Conservation (phyloP, 2,329 filamentous ascomycete species). For the Gyromitra esculenta region DNA sequence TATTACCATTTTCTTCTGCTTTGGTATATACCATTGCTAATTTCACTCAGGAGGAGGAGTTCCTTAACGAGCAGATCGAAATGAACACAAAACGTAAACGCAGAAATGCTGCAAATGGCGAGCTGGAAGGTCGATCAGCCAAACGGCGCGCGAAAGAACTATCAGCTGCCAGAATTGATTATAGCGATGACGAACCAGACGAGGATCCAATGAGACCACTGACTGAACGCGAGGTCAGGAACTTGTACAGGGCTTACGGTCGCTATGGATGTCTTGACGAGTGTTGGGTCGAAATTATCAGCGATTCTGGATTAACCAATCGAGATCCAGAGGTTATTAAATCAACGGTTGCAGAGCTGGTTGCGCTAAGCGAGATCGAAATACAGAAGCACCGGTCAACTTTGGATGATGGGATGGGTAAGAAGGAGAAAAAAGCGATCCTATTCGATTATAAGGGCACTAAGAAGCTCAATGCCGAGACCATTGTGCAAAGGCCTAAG, state of each 20-base stretch:
- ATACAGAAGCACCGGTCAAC: constrained; percentile 64
- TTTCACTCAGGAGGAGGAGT: constrained; percentile 67
- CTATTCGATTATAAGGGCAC: constrained; percentile 93
- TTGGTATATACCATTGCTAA: constrained; percentile 2
- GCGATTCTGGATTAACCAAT: constrained; percentile 83
- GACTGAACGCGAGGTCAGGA: constrained; percentile 89
- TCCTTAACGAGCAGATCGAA: constrained; percentile 57
- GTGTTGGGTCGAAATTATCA: constrained; percentile 83
- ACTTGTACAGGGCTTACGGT: constrained; percentile 89
- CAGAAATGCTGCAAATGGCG: constrained; percentile 65
- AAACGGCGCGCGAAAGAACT: constrained; percentile 77
- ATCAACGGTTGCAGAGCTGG: constrained; percentile 78
- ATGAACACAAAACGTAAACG: constrained; percentile 62
- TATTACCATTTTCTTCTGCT: constrained; percentile 68
- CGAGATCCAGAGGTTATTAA: constrained; percentile 84
- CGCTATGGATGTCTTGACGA: constrained; percentile 91
- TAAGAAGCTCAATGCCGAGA: constrained; percentile 95
- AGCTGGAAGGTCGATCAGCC: constrained; percentile 72
- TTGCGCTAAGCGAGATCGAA: constrained; percentile 68
- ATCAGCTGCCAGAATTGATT: constrained; percentile 72
- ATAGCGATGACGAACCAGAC: constrained; percentile 73
- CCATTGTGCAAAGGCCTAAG: constrained; percentile 86
- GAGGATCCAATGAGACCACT: constrained; percentile 87
- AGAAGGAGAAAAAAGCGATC: constrained; percentile 97
- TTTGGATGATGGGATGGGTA: constrained; percentile 73